phyloP scores from a whole-genome alignment of 352 stramenopile species.

The Phytophthora crassamura region DNA sequence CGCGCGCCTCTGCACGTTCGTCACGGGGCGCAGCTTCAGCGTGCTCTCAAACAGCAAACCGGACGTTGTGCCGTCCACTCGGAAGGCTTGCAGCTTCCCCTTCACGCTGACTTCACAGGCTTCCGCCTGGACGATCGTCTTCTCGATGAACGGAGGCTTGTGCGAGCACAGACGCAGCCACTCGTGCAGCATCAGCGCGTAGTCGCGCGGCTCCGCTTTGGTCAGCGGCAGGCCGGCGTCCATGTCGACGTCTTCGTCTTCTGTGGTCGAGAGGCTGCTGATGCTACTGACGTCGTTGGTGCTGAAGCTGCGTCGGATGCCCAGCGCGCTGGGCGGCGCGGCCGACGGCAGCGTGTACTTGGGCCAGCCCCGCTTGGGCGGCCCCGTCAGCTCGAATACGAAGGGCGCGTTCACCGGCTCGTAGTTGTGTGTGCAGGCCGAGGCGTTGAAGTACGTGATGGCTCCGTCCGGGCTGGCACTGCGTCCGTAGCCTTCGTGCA shows the following conservation, averaged over 20 bases:
- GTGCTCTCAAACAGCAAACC: slow-evolving; percentile 77
- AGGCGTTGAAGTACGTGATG: slow-evolving; percentile 91
- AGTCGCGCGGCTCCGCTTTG: slow-evolving; percentile 36
- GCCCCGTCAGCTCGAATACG: slow-evolving; percentile 56
- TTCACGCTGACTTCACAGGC: slow-evolving; percentile 15
- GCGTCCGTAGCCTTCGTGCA: slow-evolving; percentile 88
- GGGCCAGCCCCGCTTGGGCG: slow-evolving; percentile 36
- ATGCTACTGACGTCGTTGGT: slow-evolving; percentile 35
- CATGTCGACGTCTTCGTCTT: slow-evolving; percentile 27
- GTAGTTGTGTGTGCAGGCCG: slow-evolving; percentile 79
- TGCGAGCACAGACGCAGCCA: slow-evolving; percentile 70
- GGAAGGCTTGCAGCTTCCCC: slow-evolving; percentile 58
- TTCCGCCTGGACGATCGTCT: slow-evolving; percentile 12
- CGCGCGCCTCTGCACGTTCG: slow-evolving; percentile 58
- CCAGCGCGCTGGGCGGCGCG: not conserved
- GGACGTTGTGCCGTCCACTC: slow-evolving; percentile 70
- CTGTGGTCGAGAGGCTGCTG: slow-evolving; percentile 23
- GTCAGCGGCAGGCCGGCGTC: not conserved
- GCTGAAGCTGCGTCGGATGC: slow-evolving; percentile 35
- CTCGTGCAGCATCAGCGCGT: slow-evolving; percentile 67
- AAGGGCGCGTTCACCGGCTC: slow-evolving; percentile 72
- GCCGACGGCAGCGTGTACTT: slow-evolving; percentile 7
- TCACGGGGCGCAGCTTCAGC: slow-evolving; percentile 68
- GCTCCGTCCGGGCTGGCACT: slow-evolving; percentile 64
- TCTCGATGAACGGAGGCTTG: slow-evolving; percentile 57